Evolutionary conservation across 164 flowering plant genomes (phyloP).

Genomic region (Nelumbo lutea): DNA sequence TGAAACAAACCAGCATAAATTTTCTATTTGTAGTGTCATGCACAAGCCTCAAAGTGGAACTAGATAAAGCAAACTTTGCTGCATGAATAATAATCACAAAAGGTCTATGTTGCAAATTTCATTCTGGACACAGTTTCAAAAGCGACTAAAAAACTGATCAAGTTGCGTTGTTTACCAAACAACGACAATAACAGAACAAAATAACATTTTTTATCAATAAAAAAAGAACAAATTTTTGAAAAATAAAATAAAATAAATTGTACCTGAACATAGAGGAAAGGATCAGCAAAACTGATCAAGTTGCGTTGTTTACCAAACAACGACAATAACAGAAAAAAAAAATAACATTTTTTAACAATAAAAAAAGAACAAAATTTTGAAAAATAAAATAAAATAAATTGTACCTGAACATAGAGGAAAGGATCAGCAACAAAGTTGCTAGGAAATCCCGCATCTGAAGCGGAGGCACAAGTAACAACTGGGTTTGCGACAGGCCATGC

Average conservation of each 20-base stretch:
- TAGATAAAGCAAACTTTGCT: not conserved
- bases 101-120: not conserved
- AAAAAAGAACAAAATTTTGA: not conserved
- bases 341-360: not conserved
- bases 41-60: not conserved
- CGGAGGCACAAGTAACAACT: conserved; percentile 45
- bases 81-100: too few relatives aligned
- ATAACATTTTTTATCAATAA: not conserved
- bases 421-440: conserved; percentile 71
- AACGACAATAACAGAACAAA: too few relatives aligned
- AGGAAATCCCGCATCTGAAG: conserved; percentile 34
- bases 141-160: not conserved
- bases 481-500: conserved; percentile 89
- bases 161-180: not conserved
- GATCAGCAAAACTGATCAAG: too few relatives aligned
- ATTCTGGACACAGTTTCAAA: not conserved
- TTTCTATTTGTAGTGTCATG: too few relatives aligned
- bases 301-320: too few relatives aligned
- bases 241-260: not conserved
- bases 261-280: conserved; percentile 79
- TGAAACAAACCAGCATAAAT: too few relatives aligned
- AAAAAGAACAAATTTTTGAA: not conserved
- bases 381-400: not conserved
- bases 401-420: conserved; percentile 71
- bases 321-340: too few relatives aligned